Evolutionary conservation across 495 filamentous ascomycete genomes (phyloP), one percentile per base, ranked within the genome.

Genomic region (Hyaloscypha finlandica): DNA sequence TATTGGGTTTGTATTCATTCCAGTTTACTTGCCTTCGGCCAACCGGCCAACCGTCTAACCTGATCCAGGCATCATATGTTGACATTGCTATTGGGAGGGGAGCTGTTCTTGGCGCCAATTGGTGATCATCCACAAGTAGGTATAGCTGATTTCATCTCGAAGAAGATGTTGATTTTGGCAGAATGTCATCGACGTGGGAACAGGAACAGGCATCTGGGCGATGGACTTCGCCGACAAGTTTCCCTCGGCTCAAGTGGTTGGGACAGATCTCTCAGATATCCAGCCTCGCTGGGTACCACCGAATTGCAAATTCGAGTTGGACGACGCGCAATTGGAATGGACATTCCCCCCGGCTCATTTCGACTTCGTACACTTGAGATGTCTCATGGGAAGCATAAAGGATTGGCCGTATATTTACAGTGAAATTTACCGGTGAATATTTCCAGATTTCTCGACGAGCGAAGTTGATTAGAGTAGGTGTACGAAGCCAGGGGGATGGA

Each of bases 261-360:
- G 89, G 53, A 86, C 82, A 9, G 88, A 90, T 67, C 79, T 91
- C 20, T 87, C 84, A 4, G 84, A 87, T 19, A 86, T 88, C 25
- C 88, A 90, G 69, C 88, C 87, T 35, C 78, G 71, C 14, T 83
- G 77, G 51, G 51, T 53, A 1, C 51, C 51, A 8, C 51, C 51
- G 1, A 53, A 75, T 75, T 69, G 3, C 74, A 80, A 81, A 59
- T 89, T 90, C 65, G 82, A 91, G 65, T 71, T 86, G 51, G 84
- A 86, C 61, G 84, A 86, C 60, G 69, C 80, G n/a, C 77, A 80
- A 33, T 77, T 73, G 52, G 73, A 77, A 20, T 87, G 85, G 85
- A 80, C 79, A 0, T 86, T 75, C 61, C 64, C 74, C 8, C 69
- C 62, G 2, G 68, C 73, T 51, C 67, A 67, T 39, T 74, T 91